Evolutionary conservation across 768 basidiomycete species (phyloP).

Genomic region (Neoboletus brunneissimus): DNA sequence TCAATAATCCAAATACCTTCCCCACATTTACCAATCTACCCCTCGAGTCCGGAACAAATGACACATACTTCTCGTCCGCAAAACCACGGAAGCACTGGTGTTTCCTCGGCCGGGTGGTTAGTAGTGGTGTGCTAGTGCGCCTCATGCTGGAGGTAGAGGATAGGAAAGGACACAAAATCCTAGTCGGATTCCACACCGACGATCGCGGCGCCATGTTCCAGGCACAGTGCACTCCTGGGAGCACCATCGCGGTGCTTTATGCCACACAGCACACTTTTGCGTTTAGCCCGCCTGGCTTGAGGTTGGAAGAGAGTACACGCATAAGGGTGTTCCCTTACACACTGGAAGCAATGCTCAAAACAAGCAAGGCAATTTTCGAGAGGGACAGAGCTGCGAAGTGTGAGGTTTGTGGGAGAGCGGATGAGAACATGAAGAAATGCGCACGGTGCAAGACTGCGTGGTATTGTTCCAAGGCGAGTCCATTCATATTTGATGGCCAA

Average conservation of each 20-base stretch:
- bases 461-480: constrained; percentile 31
- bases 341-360: constrained; percentile 25
- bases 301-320: constrained; percentile 24
- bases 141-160: constrained; percentile 31
- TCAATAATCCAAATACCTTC: constrained; percentile 24
- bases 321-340: constrained; percentile 29
- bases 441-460: constrained; percentile 27
- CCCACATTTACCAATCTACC: constrained; percentile 25
- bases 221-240: constrained; percentile 23
- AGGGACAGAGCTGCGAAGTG: constrained; percentile 20
- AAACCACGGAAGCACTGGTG: constrained; percentile 32
- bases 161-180: constrained; percentile 21
- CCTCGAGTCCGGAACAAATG: constrained; percentile 19
- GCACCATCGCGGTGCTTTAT: constrained; percentile 31
- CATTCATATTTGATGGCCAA: not conserved
- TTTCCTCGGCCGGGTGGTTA: constrained; percentile 28
- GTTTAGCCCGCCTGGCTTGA: constrained; percentile 29
- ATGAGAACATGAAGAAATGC: constrained; percentile 22
- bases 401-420: constrained; percentile 21
- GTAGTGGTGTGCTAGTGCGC: constrained; percentile 25
- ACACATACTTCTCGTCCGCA: constrained; percentile 20
- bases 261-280: constrained; percentile 30
- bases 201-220: constrained; percentile 28
- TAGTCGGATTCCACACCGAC: constrained; percentile 32
- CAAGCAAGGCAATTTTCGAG: constrained; percentile 22